phyloP scores from a whole-genome alignment of 257 asterid species.

The Capsicum chinense region DNA sequence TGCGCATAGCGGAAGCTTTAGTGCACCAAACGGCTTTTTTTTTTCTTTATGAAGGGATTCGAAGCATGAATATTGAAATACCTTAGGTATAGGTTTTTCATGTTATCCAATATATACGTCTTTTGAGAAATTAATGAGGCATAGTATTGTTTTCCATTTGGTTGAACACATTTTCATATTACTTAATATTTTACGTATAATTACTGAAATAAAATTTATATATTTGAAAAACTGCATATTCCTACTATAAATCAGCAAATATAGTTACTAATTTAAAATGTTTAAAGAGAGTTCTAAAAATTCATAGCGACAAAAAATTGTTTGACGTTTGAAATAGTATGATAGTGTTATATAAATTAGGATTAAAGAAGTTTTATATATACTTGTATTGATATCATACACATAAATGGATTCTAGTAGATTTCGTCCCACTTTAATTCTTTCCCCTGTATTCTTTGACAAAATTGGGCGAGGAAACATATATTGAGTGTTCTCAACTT shows the following conservation, averaged over 20 bases:
- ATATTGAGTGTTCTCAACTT: background rate
- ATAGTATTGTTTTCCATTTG: background rate
- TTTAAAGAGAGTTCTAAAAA: background rate
- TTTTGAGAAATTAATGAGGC: background rate
- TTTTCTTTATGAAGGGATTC: background rate
- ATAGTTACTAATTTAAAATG: background rate
- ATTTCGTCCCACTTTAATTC: no score
- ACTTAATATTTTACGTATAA: background rate
- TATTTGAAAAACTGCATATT: background rate
- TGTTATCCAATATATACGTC: background rate
- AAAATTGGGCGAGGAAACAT: no score
- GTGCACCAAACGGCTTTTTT: no score
- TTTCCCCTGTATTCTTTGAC: no score
- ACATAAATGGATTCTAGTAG: no score
- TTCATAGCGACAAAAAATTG: no score
- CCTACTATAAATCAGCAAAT: background rate
- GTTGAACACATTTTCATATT: background rate
- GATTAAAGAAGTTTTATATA: background rate
- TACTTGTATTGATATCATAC: background rate
- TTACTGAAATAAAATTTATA: background rate
- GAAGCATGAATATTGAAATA: accelerated
- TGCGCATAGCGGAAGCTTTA: no score
- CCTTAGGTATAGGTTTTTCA: background rate
- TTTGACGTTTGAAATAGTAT: background rate
- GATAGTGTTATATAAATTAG: background rate